Evolutionary conservation across 257 asterid species (phyloP).

Genomic region (Verbascum thapsus): DNA sequence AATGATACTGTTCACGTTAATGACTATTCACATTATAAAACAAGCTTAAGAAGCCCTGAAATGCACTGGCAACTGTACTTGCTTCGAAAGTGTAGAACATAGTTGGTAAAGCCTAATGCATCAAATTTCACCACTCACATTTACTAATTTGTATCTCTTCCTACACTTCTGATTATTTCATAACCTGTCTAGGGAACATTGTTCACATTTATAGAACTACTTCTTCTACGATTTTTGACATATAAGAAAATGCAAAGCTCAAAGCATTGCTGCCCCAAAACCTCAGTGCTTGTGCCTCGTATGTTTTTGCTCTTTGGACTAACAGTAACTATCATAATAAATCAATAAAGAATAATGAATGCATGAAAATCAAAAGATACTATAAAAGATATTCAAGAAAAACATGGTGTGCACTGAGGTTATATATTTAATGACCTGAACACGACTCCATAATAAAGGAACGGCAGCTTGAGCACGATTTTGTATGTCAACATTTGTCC

Average conservation of each 20-base stretch:
- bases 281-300: slow-evolving; percentile 5
- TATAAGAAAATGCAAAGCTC: neutral
- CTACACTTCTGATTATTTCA: slow-evolving; percentile 20
- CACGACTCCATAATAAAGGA: slow-evolving; percentile 90
- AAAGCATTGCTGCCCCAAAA: neutral
- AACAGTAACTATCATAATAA: slow-evolving; percentile 8
- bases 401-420: slow-evolving; percentile 27
- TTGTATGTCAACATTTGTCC: slow-evolving; percentile 80
- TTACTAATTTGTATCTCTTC: slow-evolving; percentile 8
- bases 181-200: neutral
- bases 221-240: slow-evolving; percentile 11
- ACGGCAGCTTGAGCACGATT: slow-evolving; percentile 72
- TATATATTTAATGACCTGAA: slow-evolving; percentile 62
- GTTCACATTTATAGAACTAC: neutral
- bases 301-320: slow-evolving; percentile 1
- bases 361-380: slow-evolving; percentile 17
- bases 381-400: slow-evolving; percentile 5
- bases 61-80: slow-evolving; percentile 1
- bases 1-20: neutral
- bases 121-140: neutral
- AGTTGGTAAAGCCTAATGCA: neutral
- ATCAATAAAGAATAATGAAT: slow-evolving; percentile 2
- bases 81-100: slow-evolving; percentile 2
- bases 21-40: neutral
- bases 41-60: neutral